Base-by-base conservation (phyloP, 73 alveolate species). In the Stentor roeselii region DNA sequence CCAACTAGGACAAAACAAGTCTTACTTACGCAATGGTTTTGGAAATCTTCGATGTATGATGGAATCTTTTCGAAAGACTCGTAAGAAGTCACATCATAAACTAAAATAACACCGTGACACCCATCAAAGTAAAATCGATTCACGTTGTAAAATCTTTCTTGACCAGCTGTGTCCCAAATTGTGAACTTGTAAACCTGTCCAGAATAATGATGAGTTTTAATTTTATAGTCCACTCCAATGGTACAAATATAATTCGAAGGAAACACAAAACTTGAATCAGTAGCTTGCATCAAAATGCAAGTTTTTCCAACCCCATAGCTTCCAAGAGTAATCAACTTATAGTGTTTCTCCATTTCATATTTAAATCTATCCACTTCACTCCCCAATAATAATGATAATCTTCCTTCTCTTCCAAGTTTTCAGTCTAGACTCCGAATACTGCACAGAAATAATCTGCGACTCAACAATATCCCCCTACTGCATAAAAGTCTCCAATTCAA, bases 221-320 rank as follows among this genome's bases (percentile, higher is more conserved):
- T 58, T 58, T 58, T 58, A 58, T 87, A 90, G 50, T 90, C 95
- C 15, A 90, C 93, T 31, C 95, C 95, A n/a, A 90, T 90, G 4
- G 95, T 90, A 11, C 93, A 82, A 59, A 90, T 85, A 67, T 87
- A 90, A 60, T 90, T 90, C 78, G 86, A 89, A n/a, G n/a, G n/a
- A n/a, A n/a, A n/a, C 35, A 50, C 76, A 83, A 90, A 90, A 34
- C 84, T 91, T 58, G 86, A 91, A 60, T 87, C 74, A 15, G 74
- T 21, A 58, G n/a, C 14, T 58, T 21, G 14, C n/a, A 58, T 15
- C 27, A 58, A 15, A 21, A 58, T 15, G n/a, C 27, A 58, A 21
- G 74, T 15, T 58, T 58, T 58, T 15, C 74, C 74, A 15, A 58
- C 74, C n/a, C 27, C 74, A 58, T 14, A 21, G 27, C n/a, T 21